Conservation (phyloP, 345 rosid genomes). For the Moricandia moricandioides region DNA sequence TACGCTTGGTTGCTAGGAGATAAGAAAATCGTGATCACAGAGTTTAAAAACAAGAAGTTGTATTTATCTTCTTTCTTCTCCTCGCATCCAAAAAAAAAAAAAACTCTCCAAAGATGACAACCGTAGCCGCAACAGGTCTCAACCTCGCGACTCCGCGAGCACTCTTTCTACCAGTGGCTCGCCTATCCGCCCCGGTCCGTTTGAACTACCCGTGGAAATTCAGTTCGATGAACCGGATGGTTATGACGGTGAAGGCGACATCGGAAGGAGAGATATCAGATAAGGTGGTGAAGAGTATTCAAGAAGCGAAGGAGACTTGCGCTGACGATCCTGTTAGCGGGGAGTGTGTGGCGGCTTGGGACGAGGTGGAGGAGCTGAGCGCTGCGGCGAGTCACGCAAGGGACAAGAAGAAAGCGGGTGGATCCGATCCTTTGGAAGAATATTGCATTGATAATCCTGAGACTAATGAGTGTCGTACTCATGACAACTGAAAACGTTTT, state of each 20-base stretch:
- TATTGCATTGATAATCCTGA: constrained; percentile 92
- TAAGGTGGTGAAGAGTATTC: constrained; percentile 84
- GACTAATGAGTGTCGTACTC: constrained; percentile 92
- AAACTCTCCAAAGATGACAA: constrained; percentile 48
- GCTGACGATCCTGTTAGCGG: constrained; percentile 80
- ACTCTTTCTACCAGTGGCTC: constrained; percentile 36
- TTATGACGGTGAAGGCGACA: constrained; percentile 60
- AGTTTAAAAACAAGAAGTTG: constrained; percentile 3
- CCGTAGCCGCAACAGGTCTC: constrained; percentile 44
- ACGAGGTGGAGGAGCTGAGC: constrained; percentile 98
- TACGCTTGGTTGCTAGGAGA: constrained; percentile 42
- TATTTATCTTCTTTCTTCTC: constrained; percentile 17
- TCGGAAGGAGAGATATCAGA: constrained; percentile 69
- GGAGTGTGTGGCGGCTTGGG: constrained; percentile 99
- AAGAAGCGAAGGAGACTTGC: constrained; percentile 75
- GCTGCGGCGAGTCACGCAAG: constrained; percentile 96
- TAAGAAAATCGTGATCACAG: constrained; percentile 60
- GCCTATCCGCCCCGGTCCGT: constrained; percentile 23
- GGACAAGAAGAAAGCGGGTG: constrained; percentile 69
- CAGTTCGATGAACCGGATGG: constrained; percentile 37
- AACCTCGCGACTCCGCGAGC: constrained; percentile 50
- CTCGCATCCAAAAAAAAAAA: background rate
- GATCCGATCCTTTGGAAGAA: constrained; percentile 72
- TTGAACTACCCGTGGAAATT: constrained; percentile 53
- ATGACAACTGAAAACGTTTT: constrained; percentile 49